These are phyloP conservation scores for Yamagishiella unicocca DNA, from an alignment of 139 green algal species.

Conservation along the genomic window DNA sequence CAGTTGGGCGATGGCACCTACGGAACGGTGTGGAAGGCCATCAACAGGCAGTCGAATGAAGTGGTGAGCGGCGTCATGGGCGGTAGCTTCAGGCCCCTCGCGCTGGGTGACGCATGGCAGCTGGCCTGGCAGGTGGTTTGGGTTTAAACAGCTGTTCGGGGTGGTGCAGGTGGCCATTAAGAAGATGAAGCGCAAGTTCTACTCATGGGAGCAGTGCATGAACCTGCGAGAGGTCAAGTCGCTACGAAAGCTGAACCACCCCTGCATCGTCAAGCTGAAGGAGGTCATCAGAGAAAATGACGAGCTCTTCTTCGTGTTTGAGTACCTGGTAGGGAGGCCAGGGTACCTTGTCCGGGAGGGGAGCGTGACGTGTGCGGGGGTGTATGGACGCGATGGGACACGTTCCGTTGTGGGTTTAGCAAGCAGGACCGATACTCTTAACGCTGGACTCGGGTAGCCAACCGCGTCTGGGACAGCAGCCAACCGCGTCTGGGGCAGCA, in stretches of 20 bases:
- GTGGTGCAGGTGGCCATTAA: slow-evolving; percentile 94
- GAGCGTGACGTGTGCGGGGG: too few relatives aligned
- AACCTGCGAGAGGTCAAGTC: slow-evolving; percentile 89
- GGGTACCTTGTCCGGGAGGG: too few relatives aligned
- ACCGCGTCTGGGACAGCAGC: too few relatives aligned
- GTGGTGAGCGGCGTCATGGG: slow-evolving; percentile 71
- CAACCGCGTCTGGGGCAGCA: too few relatives aligned
- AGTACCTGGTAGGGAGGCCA: slow-evolving; percentile 94
- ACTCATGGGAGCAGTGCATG: slow-evolving; percentile 97
- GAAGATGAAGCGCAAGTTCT: slow-evolving; percentile 99
- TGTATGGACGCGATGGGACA: too few relatives aligned
- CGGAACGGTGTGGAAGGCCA: slow-evolving; percentile 95
- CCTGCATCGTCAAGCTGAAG: slow-evolving; percentile 95
- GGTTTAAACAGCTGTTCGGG: too few relatives aligned
- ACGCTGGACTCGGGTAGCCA: too few relatives aligned
- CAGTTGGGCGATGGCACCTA: slow-evolving; percentile 97
- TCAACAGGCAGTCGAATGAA: slow-evolving; percentile 92
- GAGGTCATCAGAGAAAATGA: slow-evolving; percentile 97
- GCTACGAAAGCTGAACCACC: slow-evolving; percentile 94
- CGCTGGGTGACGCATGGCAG: background rate
- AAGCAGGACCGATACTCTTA: too few relatives aligned
- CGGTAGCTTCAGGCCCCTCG: background rate
- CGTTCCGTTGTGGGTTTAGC: too few relatives aligned
- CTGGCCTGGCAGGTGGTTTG: too few relatives aligned
- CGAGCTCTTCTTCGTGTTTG: slow-evolving; percentile 97